Evolutionary conservation across 2,329 filamentous ascomycete species (phyloP), one percentile per base, ranked within the genome.

Genomic region (Fonsecaea nubica): DNA sequence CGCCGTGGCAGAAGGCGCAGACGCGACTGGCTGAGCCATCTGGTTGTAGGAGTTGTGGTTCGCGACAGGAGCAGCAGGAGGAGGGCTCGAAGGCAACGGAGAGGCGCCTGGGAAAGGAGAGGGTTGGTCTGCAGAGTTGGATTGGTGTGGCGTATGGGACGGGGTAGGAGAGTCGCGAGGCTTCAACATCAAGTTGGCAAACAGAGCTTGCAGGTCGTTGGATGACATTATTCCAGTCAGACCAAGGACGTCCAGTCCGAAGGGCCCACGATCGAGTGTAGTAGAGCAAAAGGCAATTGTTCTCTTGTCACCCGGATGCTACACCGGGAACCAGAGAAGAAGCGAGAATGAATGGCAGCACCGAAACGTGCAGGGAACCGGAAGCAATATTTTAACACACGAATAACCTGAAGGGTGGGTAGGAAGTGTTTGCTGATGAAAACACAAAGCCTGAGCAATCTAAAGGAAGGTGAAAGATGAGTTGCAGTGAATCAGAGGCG

Each of bases 181-280:
- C 54, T 80, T 79, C 15, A 79, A 77, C 69, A 77, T 77, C 70
- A 82, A 79, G 68, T 78, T 81, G 60, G 80, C 79, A 73, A 82
- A 76, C 40, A 82, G 77, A 73, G 80, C 78, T 74, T 81, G 80
- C 64, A 82, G 74, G 76, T 82, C 79, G 66, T 77, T 79, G 74
- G 78, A 79, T 69, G 80, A 81, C 80, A 82, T 82, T 80, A 78
- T 79, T 72, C 54, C 71, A 71, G 70, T 65, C 70, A 50, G 57
- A 35, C 55, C 42, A 45, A 59, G 42, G 61, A 32, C 7, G 18
- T 21, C 52, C 18, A 53, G 52, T 33, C 58, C 36, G 18, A 65
- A n/a, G 58, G 66, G 65, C 65, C 62, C 9, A 36, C 58, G 10
- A 25, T 30, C 21, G 53, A 40, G 48, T 33, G 33, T 36, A 42